These are phyloP conservation scores for Tricholoma sp. DNA, from an alignment of 768 basidiomycete species.

Conservation along the genomic window DNA sequence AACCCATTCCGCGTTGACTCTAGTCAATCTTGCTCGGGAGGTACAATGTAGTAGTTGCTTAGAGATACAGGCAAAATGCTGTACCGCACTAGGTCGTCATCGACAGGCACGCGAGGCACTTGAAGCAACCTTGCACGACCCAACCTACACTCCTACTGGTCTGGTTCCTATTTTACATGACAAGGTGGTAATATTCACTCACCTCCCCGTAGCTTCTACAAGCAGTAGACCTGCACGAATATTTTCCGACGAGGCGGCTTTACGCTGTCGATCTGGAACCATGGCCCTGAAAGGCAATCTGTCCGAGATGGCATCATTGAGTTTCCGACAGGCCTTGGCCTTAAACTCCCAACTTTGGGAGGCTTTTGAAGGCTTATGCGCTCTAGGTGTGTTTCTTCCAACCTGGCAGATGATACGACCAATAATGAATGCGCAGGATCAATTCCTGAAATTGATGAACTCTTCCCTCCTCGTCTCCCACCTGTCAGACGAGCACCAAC, in stretches of 20 bases:
- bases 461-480: conserved; percentile 61
- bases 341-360: conserved; percentile 86
- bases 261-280: conserved; percentile 72
- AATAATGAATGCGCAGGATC: conserved; percentile 41
- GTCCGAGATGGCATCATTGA: conserved; percentile 62
- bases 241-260: conserved; percentile 67
- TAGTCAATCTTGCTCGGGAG: conserved; percentile 60
- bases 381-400: conserved; percentile 51
- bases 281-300: conserved; percentile 78
- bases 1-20: conserved; percentile 66
- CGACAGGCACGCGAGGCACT: conserved; percentile 72
- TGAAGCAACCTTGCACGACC: conserved; percentile 54
- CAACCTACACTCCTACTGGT: conserved; percentile 53
- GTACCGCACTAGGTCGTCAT: conserved; percentile 64
- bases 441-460: conserved; percentile 63
- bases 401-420: conserved; percentile 1
- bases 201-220: conserved; percentile 43
- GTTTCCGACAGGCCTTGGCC: conserved; percentile 66
- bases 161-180: conserved; percentile 22
- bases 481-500: conserved; percentile 50
- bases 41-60: conserved; percentile 68
- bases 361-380: conserved; percentile 84
- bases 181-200: conserved; percentile 9
- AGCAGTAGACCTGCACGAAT: conserved; percentile 46
- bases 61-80: conserved; percentile 76